These are phyloP conservation scores for Inga oerstediana DNA, from an alignment of 306 rosid genomes.

Conservation along the genomic window DNA sequence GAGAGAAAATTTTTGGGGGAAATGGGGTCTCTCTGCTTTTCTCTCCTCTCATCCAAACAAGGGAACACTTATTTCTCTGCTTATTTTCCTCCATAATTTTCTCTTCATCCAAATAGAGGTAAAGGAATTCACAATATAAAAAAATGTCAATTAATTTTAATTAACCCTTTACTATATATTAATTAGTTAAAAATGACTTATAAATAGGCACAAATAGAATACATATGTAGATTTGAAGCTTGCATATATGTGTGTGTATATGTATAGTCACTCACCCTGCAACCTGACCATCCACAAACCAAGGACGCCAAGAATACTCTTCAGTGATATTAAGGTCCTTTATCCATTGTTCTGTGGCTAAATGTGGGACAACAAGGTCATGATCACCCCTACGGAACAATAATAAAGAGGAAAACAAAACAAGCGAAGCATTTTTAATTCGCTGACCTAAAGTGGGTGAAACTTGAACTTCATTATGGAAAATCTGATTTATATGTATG, in stretches of 20 bases:
- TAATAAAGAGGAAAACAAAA: not conserved
- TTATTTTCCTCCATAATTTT: too few species aligned
- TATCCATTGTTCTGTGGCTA: constrained; percentile 3
- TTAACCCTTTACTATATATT: too few species aligned
- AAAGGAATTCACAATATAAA: too few species aligned
- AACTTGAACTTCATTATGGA: not conserved
- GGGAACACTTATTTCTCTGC: too few species aligned
- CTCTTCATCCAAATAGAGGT: too few species aligned
- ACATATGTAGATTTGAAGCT: not conserved
- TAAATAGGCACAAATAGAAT: too few species aligned
- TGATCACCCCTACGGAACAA: not conserved
- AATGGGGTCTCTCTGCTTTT: too few species aligned
- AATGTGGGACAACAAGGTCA: not conserved
- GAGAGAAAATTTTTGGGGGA: too few species aligned
- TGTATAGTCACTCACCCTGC: not conserved
- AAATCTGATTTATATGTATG: not conserved
- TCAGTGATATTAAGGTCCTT: not conserved
- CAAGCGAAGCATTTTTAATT: not conserved
- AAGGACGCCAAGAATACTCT: not conserved
- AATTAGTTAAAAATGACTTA: not conserved
- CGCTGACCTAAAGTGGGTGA: not conserved
- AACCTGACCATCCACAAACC: not conserved
- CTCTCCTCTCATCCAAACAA: too few species aligned
- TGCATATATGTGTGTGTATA: too few species aligned
- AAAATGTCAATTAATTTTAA: too few species aligned